Evolutionary conservation across 768 basidiomycete species (phyloP), one percentile per base, ranked within the genome.

Genomic region (Agaricus blazei): DNA sequence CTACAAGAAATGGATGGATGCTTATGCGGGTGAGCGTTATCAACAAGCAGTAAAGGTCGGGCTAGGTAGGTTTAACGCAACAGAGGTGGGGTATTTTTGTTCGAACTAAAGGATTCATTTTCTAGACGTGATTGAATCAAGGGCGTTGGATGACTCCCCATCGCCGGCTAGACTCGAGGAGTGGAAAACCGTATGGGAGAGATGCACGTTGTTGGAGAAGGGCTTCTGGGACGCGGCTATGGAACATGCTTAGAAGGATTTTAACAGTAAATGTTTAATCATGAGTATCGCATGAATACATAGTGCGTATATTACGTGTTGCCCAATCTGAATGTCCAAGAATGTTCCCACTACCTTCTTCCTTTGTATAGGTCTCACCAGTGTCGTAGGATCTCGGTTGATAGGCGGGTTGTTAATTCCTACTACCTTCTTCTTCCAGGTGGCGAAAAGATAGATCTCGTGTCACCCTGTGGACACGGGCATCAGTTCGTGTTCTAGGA

Each of bases 141-240:
- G 80, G 19, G 84, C 86, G 1, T 75, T 68, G 0, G 70, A 63
- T 0, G 83, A 88, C 56, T 84, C 88, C 2, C 88, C 91, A 0
- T 88, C 86, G 0, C 65, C 72, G 0, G 62, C 57, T 14, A 75
- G 84, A 34, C 74, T 90, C 28, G 73, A 72, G 3, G 86, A 89
- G 63, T 89, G 93, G 81, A 69, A 73, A 48, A 63, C 69, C 15
- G 80, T 93, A 2, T 96, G 92, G 89, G 76, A 81, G 63, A 80
- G 79, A 52, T 91, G 90, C 63, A 84, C 89, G 0, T 67, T 71
- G 45, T 72, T 97, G 45, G 94, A 98, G 71, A 87, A 82, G 60
- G 82, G 78, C 0, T 96, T 96, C 66, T 98, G 94, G 94, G 89
- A 95, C 64, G 72, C 74, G 64, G 79, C 75, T 12, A 75, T 80